Evolutionary conservation across 176 grass and related monocot genomes (phyloP), one percentile per base, ranked within the genome.

Genomic region (Leersia perrieri): DNA sequence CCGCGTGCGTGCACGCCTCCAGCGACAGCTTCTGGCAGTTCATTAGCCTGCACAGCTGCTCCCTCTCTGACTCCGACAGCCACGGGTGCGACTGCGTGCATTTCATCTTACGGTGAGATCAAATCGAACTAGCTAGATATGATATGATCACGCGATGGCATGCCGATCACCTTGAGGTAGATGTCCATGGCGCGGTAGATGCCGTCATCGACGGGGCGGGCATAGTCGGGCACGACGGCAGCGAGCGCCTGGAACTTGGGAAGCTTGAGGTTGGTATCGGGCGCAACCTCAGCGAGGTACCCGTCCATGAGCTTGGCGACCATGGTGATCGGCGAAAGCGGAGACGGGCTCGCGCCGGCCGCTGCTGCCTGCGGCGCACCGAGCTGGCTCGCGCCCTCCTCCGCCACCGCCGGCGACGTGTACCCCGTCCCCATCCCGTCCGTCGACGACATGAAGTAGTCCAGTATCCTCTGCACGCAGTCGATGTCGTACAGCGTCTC

Each of bases 401-500:
- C 89, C 9, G 39, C 80, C 81, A 66, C 31, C 27, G 49, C 89
- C 28, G 79, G 79, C 25, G 91, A 87, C 67, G 87, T 82, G 72
- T 58, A 87, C 60, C 80, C 78, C 0, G 77, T 86, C 60, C 79
- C 82, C 27, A 77, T 71, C 51, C 87, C 83, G 70, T 91, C 89
- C 39, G 79, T 82, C 0, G 85, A 83, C 67, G 85, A 78, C 91
- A 97, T 93, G 84, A 97, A 97, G 75, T 97, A 90, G 44, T 94
- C 91, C 2, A 97, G 85, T 38, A 97, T 92, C 78, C 94, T 68
- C 75, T 97, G 94, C 70, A 97, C 81, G 79, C 91, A 92, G 72
- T 94, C 94, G 35, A 97, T 87, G 75, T 97, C 94, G 42, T 97
- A 97, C 7, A 94, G 80, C 32, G 91, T 89, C 75, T 94, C 94